phyloP scores from a whole-genome alignment of 805 yeast genomes.

The Monosporozyma yasuniensis region DNA sequence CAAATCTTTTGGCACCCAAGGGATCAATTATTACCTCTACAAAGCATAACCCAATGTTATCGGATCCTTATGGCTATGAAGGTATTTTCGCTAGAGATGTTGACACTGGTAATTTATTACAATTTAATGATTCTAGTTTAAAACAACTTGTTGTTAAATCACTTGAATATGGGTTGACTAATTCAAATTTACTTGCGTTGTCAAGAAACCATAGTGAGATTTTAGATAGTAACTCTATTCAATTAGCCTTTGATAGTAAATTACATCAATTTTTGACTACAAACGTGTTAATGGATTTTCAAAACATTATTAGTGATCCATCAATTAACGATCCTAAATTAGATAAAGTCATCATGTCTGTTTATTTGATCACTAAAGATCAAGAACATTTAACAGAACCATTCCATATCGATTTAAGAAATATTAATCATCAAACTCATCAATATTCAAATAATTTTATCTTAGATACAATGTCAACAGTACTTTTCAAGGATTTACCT shows the following conservation, averaged over 20 bases:
- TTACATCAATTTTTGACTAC: constrained; percentile 7
- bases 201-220: background rate
- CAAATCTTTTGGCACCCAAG: background rate
- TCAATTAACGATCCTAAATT: constrained; percentile 55
- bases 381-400: constrained; percentile 64
- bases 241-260: background rate
- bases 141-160: constrained; percentile 59
- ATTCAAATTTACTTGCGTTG: constrained; percentile 17
- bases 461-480: constrained; percentile 66
- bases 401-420: constrained; percentile 45
- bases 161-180: constrained; percentile 59
- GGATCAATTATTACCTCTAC: background rate
- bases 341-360: constrained; percentile 55
- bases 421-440: background rate
- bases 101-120: constrained; percentile 46
- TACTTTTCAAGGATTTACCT: constrained; percentile 70
- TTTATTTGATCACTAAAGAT: constrained; percentile 57
- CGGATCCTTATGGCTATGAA: constrained; percentile 56
- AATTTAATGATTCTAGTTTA: constrained; percentile 37
- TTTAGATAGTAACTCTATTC: background rate
- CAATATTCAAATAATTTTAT: constrained; percentile 34
- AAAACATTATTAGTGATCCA: constrained; percentile 53
- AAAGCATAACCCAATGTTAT: constrained; percentile 8
- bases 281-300: constrained; percentile 70
- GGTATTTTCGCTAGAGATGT: constrained; percentile 59